A percentile compares a stretch with the other conserved stretches of the same genome.
phyloP scores from a whole-genome alignment of 139 green algal species.

The Chlamydomonas sp. region DNA sequence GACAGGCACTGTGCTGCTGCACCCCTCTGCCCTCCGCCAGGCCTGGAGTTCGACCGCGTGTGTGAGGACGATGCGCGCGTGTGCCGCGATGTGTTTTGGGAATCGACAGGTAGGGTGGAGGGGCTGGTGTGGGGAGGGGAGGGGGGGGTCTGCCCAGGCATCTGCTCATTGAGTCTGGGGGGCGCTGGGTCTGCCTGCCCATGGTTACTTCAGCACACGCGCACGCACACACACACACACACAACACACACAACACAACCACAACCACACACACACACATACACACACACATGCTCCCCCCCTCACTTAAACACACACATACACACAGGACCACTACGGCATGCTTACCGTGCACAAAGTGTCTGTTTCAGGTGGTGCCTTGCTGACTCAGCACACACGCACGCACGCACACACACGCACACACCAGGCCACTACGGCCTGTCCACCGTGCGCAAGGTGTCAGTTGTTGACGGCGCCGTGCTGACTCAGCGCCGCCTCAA shows the following conservation, averaged over 20 bases:
- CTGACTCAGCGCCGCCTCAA: slow-evolving; percentile 16
- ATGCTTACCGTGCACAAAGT: not conserved
- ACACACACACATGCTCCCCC: no score
- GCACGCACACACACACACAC: no score
- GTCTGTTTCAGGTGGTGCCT: not conserved
- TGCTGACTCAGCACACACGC: not conserved
- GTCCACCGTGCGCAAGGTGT: slow-evolving; percentile 60
- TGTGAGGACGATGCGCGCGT: slow-evolving; percentile 34
- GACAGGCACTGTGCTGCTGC: not conserved
- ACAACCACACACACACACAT: no score
- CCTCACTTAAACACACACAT: no score
- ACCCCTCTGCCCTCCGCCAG: slow-evolving; percentile 16
- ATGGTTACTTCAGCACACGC: not conserved
- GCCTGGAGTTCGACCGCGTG: slow-evolving; percentile 55
- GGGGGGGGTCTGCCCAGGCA: not conserved
- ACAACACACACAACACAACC: no score
- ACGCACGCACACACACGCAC: not conserved
- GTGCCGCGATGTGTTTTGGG: slow-evolving; percentile 66
- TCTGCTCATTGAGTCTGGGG: not conserved
- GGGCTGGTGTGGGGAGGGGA: no score
- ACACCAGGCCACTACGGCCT: slow-evolving; percentile 60
- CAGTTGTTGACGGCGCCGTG: slow-evolving; percentile 54
- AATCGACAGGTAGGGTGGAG: slow-evolving; percentile 58
- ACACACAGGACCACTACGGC: no score
- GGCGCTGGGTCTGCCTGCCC: not conserved